A percentile compares a stretch with the other conserved stretches of the same genome.
Conservation (phyloP, 2,329 filamentous ascomycete species). For the Hirsutella thompsonii region DNA sequence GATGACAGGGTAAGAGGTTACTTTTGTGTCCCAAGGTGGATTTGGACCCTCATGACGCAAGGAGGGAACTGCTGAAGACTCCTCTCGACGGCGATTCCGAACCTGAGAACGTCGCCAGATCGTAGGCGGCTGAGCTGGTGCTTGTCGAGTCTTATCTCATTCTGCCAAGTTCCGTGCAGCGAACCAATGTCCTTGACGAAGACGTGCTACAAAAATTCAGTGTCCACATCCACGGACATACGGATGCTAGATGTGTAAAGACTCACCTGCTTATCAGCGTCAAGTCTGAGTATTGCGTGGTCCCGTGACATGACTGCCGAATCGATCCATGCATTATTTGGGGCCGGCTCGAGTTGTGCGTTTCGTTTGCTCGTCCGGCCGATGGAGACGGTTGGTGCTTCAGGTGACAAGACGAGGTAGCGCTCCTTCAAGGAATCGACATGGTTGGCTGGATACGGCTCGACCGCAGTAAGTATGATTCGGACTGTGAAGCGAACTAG, state of each 20-base stretch:
- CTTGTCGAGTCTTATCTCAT: constrained; percentile 13
- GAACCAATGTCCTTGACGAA: constrained; percentile 33
- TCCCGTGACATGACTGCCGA: constrained; percentile 59
- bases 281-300: constrained; percentile 44
- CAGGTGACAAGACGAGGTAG: constrained; percentile 17
- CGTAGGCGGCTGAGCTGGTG: constrained; percentile 8
- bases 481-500: too few relatives aligned
- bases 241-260: background rate
- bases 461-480: constrained; percentile 14
- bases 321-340: constrained; percentile 54
- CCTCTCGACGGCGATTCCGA: constrained; percentile 23
- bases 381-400: constrained; percentile 18
- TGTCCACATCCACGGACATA: background rate
- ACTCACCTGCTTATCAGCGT: constrained; percentile 30
- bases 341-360: constrained; percentile 16
- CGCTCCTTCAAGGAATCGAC: constrained; percentile 12
- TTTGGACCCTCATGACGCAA: constrained; percentile 20
- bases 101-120: constrained; percentile 19
- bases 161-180: constrained; percentile 40
- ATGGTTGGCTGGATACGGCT: constrained; percentile 7
- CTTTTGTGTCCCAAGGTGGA: constrained; percentile 15
- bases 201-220: constrained; percentile 21
- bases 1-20: constrained; percentile 6
- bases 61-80: constrained; percentile 22
- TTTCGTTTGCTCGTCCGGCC: constrained; percentile 32